Evolutionary conservation across 257 asterid species (phyloP), one percentile per base, ranked within the genome.

Genomic region (Sherardia arvensis): DNA sequence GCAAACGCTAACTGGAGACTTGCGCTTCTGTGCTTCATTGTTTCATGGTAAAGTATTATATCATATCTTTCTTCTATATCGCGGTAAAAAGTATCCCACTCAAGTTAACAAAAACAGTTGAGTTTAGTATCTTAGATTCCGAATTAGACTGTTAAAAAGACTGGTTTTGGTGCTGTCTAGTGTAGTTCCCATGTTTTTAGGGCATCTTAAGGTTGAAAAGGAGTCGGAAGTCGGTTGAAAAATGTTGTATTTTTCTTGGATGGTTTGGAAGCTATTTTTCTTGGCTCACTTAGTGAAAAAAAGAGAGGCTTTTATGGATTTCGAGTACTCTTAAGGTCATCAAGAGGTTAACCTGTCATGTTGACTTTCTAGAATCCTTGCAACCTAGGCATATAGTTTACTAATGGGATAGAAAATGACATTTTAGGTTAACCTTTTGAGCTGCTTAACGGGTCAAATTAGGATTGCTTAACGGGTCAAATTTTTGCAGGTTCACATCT

Each of bases 401-500:
- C 20, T 43, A 12, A 11, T 34, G 40, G 25, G n/a, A 36, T 14
- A 15, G 15, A 40, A 28, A 22, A 53, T 53, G 59, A 7, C 28
- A 53, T 53, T 53, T 10, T 53, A 21, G 33, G 8, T 26, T 25
- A 4, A 25, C 59, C 8, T 23, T 53, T 8, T 11, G 3, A 53
- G 23, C 29, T 25, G 58, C 12, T n/a, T n/a, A n/a, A n/a, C n/a
- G n/a, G n/a, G n/a, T n/a, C n/a, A n/a, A n/a, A n/a, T n/a, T n/a
- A n/a, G n/a, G n/a, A n/a, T n/a, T n/a, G n/a, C n/a, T n/a, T n/a
- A n/a, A n/a, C n/a, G n/a, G n/a, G n/a, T n/a, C n/a, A n/a, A n/a
- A n/a, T 0, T 27, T 53, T 22, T 68, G 83, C 93, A 89, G 99
- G 99, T 92, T 92, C 70, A 76, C 96, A 18, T 92, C 85, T 55